Base-by-base conservation (phyloP, 106 monocot species). In the Dendrobium chrysotoxum region DNA sequence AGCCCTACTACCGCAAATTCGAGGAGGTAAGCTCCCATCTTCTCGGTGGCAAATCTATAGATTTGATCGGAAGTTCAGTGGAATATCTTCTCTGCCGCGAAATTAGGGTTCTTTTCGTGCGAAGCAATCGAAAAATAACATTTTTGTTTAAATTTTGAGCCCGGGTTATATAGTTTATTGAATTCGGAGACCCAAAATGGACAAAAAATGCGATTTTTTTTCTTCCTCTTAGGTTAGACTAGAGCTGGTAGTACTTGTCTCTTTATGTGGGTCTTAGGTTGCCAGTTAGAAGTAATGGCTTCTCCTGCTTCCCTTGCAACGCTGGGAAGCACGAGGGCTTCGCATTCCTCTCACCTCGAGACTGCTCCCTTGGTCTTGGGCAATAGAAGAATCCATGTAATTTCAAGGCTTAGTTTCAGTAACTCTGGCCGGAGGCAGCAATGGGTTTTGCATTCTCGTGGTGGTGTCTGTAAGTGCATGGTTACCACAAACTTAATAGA, bases 221-320 rank as follows among this genome's bases (percentile, higher is more conserved):
- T 44, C 41, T 31, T 70, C 0, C 55, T 10, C 31, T 64, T 44
- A 55, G 72, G 16, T 47, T 87, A 57, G 40, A 64, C 7, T 39
- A 38, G 38, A 71, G 65, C 28, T 71, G 2, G 50, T 2, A 31
- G 54, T 70, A 64, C 70, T 70, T 17, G 7, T 18, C n/a, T 67
- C 53, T 80, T 50, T 77, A 64, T 76, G 76, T 81, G 77, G 74
- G 28, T 67, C 79, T 50, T 13, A n/a, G 65, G 15, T 7, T 44
- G 38, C 4, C 35, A 28, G 47, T 71, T 28, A 13, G 76, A 61
- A 26, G 23, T 50, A 2, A 95, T 95, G 95, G 88, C 86, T 61
- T 95, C 89, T 86, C 95, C 93, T 81, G 89, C 93, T 86, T 93
- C 95, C 70, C 75, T 95, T 42, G 87, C 92, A 7, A 78, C 87